A percentile compares a stretch with the other conserved stretches of the same genome.
Evolutionary conservation across 495 filamentous ascomycete genomes (phyloP).

Genomic region (Hypoxylon perforatum): DNA sequence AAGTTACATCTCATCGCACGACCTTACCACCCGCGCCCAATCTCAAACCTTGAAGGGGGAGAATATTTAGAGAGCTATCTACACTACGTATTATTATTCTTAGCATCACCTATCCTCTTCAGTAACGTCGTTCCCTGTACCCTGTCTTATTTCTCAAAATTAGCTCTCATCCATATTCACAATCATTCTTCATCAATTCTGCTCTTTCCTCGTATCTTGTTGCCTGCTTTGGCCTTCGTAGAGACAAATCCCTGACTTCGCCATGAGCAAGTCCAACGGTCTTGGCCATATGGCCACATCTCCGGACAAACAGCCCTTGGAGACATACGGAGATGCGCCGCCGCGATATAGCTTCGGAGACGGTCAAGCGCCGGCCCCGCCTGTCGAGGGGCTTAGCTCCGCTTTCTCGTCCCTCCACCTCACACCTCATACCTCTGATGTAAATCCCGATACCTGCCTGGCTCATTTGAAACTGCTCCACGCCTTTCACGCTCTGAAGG

Average conservation of each 20-base stretch:
- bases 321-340: slow-evolving; percentile 35
- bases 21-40: no score
- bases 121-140: no score
- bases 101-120: no score
- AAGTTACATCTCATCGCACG: no score
- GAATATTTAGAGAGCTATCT: no score
- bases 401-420: slow-evolving; percentile 56
- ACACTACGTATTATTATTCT: no score
- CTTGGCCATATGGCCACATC: background rate
- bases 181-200: slow-evolving; percentile 2
- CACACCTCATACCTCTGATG: slow-evolving; percentile 31
- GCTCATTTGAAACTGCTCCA: slow-evolving; percentile 83
- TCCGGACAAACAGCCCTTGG: background rate
- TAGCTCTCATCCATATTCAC: background rate
- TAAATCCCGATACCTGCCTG: slow-evolving; percentile 64
- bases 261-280: slow-evolving; percentile 9
- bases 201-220: background rate
- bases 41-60: no score
- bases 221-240: no score
- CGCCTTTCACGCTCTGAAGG: slow-evolving; percentile 73
- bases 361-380: background rate
- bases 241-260: background rate
- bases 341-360: slow-evolving; percentile 38
- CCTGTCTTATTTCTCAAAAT: no score
- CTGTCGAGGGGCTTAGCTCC: slow-evolving; percentile 49